Conservation (phyloP, 805 yeast species). For the Lachancea mirantina region DNA sequence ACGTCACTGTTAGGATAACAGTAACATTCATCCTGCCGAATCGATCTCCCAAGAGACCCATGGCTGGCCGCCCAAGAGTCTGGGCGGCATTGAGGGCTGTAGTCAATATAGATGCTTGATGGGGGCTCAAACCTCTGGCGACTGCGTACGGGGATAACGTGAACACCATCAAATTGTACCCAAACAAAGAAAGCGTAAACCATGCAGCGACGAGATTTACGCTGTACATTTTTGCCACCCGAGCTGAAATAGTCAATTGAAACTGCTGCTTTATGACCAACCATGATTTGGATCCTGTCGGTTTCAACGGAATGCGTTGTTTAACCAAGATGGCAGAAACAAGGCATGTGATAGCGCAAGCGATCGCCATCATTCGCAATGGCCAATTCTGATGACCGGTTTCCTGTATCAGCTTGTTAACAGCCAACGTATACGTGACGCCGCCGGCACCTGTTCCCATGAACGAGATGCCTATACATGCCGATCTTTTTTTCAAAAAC, state of each 20-base stretch:
- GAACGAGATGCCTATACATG: slow-evolving; percentile 44
- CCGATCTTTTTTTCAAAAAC: slow-evolving; percentile 57
- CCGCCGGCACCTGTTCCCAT: slow-evolving; percentile 52
- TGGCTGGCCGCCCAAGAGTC: slow-evolving; percentile 41
- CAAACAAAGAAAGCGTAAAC: slow-evolving; percentile 33
- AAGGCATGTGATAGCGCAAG: slow-evolving; percentile 32
- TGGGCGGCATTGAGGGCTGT: slow-evolving; percentile 43
- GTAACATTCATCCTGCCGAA: slow-evolving; percentile 43
- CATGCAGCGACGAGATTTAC: slow-evolving; percentile 33
- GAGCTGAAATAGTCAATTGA: slow-evolving; percentile 32
- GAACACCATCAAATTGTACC: slow-evolving; percentile 40
- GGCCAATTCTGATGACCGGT: slow-evolving; percentile 43
- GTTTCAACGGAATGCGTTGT: slow-evolving; percentile 37
- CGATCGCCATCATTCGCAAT: slow-evolving; percentile 38
- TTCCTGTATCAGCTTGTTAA: slow-evolving; percentile 35
- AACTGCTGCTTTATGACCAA: slow-evolving; percentile 22
- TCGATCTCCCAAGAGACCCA: slow-evolving; percentile 40
- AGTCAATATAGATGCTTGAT: slow-evolving; percentile 39
- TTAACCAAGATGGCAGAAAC: slow-evolving; percentile 38
- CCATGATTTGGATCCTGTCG: slow-evolving; percentile 24
- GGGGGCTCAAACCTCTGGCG: slow-evolving; percentile 39
- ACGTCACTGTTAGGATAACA: slow-evolving; percentile 29
- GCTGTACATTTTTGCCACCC: slow-evolving; percentile 27
- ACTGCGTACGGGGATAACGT: slow-evolving; percentile 42
- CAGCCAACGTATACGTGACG: slow-evolving; percentile 36